Evolutionary conservation across 495 filamentous ascomycete species (phyloP).

Genomic region (Neurospora sp.): DNA sequence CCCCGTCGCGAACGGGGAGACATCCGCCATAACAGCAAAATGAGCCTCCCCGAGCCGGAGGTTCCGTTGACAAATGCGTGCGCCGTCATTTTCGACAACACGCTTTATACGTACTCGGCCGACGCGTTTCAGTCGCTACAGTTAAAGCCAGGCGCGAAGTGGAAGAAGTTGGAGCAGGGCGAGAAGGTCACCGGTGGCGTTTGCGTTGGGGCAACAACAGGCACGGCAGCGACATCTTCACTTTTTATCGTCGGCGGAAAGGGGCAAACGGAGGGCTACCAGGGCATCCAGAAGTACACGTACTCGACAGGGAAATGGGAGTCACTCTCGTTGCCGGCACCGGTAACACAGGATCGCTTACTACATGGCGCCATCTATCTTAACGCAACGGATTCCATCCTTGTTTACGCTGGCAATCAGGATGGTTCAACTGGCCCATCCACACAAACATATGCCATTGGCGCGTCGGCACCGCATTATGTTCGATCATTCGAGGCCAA

Average conservation of each 20-base stretch:
- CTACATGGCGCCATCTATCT: constrained; percentile 72
- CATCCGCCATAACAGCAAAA: constrained; percentile 20
- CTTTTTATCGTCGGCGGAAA: constrained; percentile 82
- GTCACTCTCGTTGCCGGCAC: constrained; percentile 41
- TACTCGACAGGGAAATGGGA: constrained; percentile 73
- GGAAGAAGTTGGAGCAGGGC: constrained; percentile 54
- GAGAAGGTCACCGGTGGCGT: constrained; percentile 60
- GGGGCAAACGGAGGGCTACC: constrained; percentile 42
- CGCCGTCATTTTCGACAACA: constrained; percentile 71
- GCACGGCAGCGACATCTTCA: constrained; percentile 40
- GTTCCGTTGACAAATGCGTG: constrained; percentile 63
- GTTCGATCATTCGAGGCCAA: constrained; percentile 43
- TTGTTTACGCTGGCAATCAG: constrained; percentile 72
- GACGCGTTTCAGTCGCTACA: constrained; percentile 65
- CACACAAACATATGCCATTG: constrained; percentile 67
- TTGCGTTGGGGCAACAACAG: constrained; percentile 61
- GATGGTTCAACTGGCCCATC: constrained; percentile 43
- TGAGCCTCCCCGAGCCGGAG: constrained; percentile 56
- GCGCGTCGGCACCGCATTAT: constrained; percentile 46
- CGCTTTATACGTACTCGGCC: constrained; percentile 73
- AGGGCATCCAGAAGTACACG: constrained; percentile 74
- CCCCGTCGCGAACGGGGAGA: constrained; percentile 4
- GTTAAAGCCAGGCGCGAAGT: constrained; percentile 56
- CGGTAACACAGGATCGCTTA: constrained; percentile 55
- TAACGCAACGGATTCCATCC: constrained; percentile 54